Conservation (phyloP, 2,329 filamentous ascomycete genomes). For the Fusarium xylarioides region DNA sequence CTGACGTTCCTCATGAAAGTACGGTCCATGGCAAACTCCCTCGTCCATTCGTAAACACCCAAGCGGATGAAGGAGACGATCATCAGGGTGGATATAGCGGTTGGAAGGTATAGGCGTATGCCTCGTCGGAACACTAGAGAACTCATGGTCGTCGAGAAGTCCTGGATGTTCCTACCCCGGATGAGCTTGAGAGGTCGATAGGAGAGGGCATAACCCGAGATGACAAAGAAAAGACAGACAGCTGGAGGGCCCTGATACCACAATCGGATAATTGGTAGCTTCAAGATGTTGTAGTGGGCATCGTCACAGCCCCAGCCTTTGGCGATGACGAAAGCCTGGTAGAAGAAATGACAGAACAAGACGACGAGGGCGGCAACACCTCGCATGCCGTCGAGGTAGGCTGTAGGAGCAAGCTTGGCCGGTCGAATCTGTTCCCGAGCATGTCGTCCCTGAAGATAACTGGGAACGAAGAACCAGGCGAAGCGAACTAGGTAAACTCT, state of each 20-base stretch:
- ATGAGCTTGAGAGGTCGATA: constrained; percentile 61
- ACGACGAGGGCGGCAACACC: constrained; percentile 65
- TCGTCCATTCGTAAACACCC: constrained; percentile 59
- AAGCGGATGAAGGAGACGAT: constrained; percentile 55
- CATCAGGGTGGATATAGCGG: constrained; percentile 59
- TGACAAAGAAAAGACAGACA: constrained; percentile 70
- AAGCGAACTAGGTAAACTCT: constrained; percentile 50
- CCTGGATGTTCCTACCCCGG: constrained; percentile 49
- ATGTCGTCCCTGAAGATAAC: constrained; percentile 58
- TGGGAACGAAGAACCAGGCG: constrained; percentile 60
- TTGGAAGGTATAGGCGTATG: constrained; percentile 62
- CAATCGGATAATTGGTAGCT: constrained; percentile 63
- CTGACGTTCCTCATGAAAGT: constrained; percentile 58
- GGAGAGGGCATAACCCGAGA: constrained; percentile 68
- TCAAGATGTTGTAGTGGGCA: constrained; percentile 57
- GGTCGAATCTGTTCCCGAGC: constrained; percentile 53
- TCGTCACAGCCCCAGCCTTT: constrained; percentile 58
- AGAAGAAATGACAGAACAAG: constrained; percentile 66
- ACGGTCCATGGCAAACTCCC: constrained; percentile 55
- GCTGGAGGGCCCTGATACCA: constrained; percentile 65
- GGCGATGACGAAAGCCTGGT: constrained; percentile 61
- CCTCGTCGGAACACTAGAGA: constrained; percentile 62
- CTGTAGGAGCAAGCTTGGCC: constrained; percentile 59
- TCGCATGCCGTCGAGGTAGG: constrained; percentile 67
- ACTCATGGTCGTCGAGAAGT: constrained; percentile 56